Conservation (phyloP, 2,329 filamentous ascomycete genomes). For the Kalmusia sp. region DNA sequence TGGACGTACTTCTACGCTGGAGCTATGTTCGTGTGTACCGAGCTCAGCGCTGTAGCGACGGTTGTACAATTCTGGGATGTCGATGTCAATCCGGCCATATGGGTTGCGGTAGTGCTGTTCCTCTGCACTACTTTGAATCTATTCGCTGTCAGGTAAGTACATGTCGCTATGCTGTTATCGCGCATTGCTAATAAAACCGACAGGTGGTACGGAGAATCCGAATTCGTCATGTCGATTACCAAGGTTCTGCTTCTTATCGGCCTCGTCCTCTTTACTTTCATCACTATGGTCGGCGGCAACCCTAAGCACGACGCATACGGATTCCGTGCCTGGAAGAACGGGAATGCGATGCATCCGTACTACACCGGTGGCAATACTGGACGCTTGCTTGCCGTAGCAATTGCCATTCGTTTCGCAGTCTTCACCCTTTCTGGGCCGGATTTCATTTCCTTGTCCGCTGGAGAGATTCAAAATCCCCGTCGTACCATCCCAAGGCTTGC, state of each 20-base stretch:
- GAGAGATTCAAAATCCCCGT: conserved; percentile 44
- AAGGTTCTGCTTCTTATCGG: conserved; percentile 52
- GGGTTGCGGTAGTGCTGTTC: conserved; percentile 44
- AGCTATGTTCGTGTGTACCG: conserved; percentile 43
- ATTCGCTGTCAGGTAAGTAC: conserved; percentile 33
- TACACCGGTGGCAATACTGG: conserved; percentile 65
- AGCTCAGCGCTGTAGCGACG: conserved; percentile 42
- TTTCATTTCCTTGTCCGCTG: conserved; percentile 45
- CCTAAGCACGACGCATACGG: conserved; percentile 52
- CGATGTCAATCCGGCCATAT: conserved; percentile 38
- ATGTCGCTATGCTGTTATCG: background rate
- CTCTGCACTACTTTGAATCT: conserved; percentile 43
- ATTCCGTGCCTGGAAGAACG: conserved; percentile 73
- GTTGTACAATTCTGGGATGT: conserved; percentile 43
- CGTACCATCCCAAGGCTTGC: conserved; percentile 61
- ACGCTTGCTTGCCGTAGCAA: conserved; percentile 68
- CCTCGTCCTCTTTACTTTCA: conserved; percentile 35
- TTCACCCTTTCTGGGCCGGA: conserved; percentile 46
- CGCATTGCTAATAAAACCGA: background rate
- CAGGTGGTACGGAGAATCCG: conserved; percentile 53
- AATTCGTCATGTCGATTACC: conserved; percentile 56
- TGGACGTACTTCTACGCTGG: conserved; percentile 65
- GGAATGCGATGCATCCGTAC: conserved; percentile 54
- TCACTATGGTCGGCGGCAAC: conserved; percentile 44
- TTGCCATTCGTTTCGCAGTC: conserved; percentile 61